Base-by-base conservation (phyloP, 768 basidiomycete genomes). In the Mycena filopes region DNA sequence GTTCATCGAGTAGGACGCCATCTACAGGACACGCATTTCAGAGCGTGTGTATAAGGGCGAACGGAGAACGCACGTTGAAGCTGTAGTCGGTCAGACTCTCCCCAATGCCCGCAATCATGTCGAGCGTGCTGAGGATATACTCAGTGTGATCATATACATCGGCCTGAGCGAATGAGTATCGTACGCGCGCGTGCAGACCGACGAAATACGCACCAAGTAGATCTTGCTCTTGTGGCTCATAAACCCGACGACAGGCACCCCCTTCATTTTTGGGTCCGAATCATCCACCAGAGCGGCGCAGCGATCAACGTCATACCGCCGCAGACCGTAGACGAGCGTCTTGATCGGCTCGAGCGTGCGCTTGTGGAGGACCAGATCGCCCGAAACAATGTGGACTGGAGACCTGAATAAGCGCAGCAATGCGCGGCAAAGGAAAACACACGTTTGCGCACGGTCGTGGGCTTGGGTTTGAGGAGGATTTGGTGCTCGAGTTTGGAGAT, bases 101-200 rank as follows among this genome's bases (percentile, higher is more conserved):
- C 20, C 86, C 81, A 48, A 90, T 84, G 10, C 81, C 85, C 10
- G 85, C 80, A 68, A 90, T 90, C 84, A 90, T 89, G 66, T 92
- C 90, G 56, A 92, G 72, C 64, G 84, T 88, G 10, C 82, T 78
- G 50, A 92, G 74, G 15, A 87, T 86, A 70, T 87, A 89, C 62
- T 91, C 89, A 76, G 91, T 86, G 73, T 91, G 89, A 71, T 92
- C 91, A 60, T 82, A 81, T 6, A 92, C 89, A 72, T 92, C 91
- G 28, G 89, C 87, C 88, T 89, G 51, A 12, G 51, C n/a, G 38
- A 63, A 48, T 60, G 42, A 58, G 23, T n/a, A 65, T 57, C 43
- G 11, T 13, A 21, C 18, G 53, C 49, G 48, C 38, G 50, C 9
- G 28, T 5, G n/a, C n/a, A n/a, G 49, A 3, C 5, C 10, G 16